These are phyloP conservation scores for Teunomyces barrocoloradensis DNA, from an alignment of 805 yeast species.

Conservation along the genomic window DNA sequence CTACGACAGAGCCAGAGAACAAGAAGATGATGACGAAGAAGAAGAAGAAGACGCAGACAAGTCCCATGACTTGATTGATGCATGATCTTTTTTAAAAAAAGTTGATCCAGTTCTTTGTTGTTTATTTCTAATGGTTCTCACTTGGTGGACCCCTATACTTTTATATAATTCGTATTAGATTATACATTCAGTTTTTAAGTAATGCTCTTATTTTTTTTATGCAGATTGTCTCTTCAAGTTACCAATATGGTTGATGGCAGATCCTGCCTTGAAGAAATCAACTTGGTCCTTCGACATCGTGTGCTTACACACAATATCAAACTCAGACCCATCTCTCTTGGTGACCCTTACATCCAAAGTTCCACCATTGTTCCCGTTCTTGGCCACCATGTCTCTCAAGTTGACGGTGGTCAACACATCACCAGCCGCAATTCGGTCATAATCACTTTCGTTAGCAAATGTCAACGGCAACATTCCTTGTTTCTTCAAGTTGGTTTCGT, in stretches of 20 bases:
- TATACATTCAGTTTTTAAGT: neutral
- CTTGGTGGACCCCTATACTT: neutral
- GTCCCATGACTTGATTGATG: conserved; percentile 43
- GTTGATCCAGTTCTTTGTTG: neutral
- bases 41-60: conserved; percentile 36
- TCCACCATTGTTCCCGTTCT: conserved; percentile 89
- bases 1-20: conserved; percentile 83
- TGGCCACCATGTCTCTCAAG: conserved; percentile 70
- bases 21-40: conserved; percentile 50
- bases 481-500: conserved; percentile 95
- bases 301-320: conserved; percentile 77
- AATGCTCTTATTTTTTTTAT: neutral
- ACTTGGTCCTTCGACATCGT: conserved; percentile 97
- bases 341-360: conserved; percentile 66
- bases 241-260: conserved; percentile 92
- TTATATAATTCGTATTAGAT: conserved; percentile 1
- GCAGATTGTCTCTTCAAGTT: conserved; percentile 32
- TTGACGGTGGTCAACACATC: conserved; percentile 77
- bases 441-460: conserved; percentile 86
- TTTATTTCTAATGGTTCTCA: conserved; percentile 2
- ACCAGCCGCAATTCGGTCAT: conserved; percentile 74
- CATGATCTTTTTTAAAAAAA: conserved; percentile 17
- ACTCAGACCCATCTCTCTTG: conserved; percentile 67
- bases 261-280: conserved; percentile 94
- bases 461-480: conserved; percentile 97